Evolutionary conservation across 2,329 filamentous ascomycete species (phyloP), one percentile per base, ranked within the genome.

Genomic region (Ascochyta lentis): DNA sequence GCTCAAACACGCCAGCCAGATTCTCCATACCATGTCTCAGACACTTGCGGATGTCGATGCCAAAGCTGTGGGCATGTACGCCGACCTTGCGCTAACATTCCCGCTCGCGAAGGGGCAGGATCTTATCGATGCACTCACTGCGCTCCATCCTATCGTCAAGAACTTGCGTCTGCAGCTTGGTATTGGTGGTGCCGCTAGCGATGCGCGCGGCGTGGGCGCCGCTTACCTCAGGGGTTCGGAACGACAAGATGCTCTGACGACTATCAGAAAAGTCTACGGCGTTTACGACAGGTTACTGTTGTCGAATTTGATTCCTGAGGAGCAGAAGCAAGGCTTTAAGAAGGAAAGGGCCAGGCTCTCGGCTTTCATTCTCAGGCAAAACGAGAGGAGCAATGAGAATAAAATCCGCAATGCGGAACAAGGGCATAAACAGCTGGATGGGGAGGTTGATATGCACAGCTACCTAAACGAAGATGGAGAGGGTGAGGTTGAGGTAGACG

Each of bases 1-100:
- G 22, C 83, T 96, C 61, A 76, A 79, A 3, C 82, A 89, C 61
- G 89, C 90, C 4, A 85, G 80, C 46, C 75, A 80, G 46, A 80
- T 96, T 24, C 77, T 96, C 27, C 80, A 86, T 10, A 60, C 65
- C 27, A 74, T 75, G 71, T 59, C 45, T 10, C 49, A 58, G 10
- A 60, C 60, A 1, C 57, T 73, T 9, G 66, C 67, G 34, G 69
- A 76, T 41, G 65, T 57, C 8, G 72, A 76, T 48, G 24, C 68
- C 3, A 74, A 71, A 47, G 56, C 65, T 6, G 65, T 68, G 13
- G 50, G 49, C 31, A 69, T 67, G 64, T 75, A 72, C 45, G 70
- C 70, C 24, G 66, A 70, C 2, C 65, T 76, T 23, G 70, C 65
- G 10, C 38, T 59, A 15, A 50, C 33, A 0, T 72, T 71, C 24